phyloP scores from a whole-genome alignment of 2,329 filamentous ascomycete species.

The Eutypella sp. region DNA sequence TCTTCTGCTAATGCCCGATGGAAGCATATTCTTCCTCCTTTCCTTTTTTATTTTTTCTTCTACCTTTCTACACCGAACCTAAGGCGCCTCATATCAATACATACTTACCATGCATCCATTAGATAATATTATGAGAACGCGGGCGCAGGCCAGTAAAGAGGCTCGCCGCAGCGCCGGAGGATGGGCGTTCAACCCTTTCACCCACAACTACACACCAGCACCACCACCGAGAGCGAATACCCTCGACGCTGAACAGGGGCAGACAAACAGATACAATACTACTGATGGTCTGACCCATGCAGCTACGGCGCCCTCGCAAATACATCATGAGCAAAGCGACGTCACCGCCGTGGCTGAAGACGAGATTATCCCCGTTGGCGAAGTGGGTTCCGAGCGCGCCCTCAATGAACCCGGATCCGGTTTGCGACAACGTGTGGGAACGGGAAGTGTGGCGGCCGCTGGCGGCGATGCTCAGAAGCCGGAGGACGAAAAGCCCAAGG shows the following conservation, averaged over 20 bases:
- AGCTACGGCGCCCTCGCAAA: background rate
- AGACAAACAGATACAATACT: background rate
- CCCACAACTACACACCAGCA: background rate
- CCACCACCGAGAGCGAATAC: background rate
- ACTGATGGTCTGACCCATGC: background rate
- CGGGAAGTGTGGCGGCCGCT: conserved; percentile 19
- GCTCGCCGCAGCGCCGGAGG: background rate
- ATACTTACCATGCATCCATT: background rate
- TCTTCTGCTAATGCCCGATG: no score
- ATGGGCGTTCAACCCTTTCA: background rate
- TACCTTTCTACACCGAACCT: background rate
- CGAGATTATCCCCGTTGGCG: background rate
- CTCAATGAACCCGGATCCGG: conserved; percentile 1
- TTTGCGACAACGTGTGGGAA: background rate
- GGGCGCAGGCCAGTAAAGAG: background rate
- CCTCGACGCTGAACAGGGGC: background rate
- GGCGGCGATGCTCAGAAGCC: conserved; percentile 17
- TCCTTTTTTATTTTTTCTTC: background rate
- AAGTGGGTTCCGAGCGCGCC: conserved; percentile 6
- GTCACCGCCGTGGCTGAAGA: conserved; percentile 6
- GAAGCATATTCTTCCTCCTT: no score
- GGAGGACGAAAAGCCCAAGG: conserved; percentile 34
- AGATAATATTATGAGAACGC: background rate
- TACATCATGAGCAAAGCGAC: conserved; percentile 5
- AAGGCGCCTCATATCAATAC: background rate